A percentile compares a stretch with the other conserved stretches of the same genome.
Evolutionary conservation across 176 grass and related monocot genomes (phyloP).

Genomic region (Lolium perenne): DNA sequence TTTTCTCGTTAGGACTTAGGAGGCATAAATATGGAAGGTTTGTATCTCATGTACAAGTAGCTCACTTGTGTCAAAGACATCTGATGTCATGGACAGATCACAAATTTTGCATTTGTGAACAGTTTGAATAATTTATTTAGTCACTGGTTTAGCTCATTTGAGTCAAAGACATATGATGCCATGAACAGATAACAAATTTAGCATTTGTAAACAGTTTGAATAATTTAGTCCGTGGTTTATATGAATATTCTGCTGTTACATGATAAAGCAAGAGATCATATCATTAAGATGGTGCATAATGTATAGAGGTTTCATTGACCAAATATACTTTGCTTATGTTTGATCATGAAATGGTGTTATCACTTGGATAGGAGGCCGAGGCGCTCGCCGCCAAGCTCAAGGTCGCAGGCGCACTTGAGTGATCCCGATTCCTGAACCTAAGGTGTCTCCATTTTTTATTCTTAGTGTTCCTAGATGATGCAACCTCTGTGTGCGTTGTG

Average conservation of each 20-base stretch:
- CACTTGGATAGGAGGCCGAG: conserved; percentile 70
- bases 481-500: background rate
- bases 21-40: background rate
- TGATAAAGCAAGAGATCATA: background rate
- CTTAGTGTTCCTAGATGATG: conserved; percentile 29
- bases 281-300: background rate
- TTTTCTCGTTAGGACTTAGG: background rate
- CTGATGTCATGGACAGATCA: background rate
- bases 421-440: conserved; percentile 20
- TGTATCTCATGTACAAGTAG: background rate
- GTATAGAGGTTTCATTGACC: background rate
- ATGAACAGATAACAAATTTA: background rate
- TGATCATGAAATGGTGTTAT: background rate
- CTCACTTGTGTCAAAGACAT: background rate
- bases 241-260: background rate
- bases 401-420: conserved; percentile 83
- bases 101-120: background rate
- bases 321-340: background rate
- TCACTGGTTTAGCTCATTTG: background rate
- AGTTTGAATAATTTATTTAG: background rate
- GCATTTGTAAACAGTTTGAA: background rate
- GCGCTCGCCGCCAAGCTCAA: conserved; percentile 88
- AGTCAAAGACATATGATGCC: background rate
- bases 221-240: background rate
- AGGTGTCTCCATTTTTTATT: conserved; percentile 45